phyloP scores from a whole-genome alignment of 768 basidiomycete genomes.

The Russula virescens region DNA sequence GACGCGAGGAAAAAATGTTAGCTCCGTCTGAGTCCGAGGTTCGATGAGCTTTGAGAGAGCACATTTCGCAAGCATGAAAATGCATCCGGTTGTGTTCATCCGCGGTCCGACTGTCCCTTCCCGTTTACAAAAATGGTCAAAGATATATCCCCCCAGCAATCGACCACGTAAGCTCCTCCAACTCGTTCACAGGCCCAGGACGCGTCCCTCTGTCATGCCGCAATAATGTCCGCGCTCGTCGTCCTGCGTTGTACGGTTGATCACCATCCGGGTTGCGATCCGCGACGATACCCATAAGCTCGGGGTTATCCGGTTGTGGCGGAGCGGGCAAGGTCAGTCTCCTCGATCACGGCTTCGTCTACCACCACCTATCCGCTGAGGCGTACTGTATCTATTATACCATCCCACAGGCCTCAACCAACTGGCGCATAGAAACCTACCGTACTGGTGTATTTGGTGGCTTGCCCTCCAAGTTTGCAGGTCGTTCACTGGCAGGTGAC shows the following conservation, averaged over 20 bases:
- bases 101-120: constrained; percentile 2
- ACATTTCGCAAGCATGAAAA: neutral
- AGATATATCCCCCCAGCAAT: too few relatives aligned
- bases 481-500: neutral
- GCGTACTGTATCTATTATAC: neutral
- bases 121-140: neutral
- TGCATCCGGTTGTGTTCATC: neutral
- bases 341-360: neutral
- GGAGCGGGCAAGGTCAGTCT: neutral
- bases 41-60: neutral
- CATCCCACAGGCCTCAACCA: neutral
- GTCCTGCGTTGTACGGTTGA: neutral
- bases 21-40: constrained; percentile 9
- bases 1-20: neutral
- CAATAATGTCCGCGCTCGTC: neutral
- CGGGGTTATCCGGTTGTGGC: neutral
- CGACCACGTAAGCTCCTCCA: too few relatives aligned
- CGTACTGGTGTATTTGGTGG: neutral
- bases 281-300: neutral
- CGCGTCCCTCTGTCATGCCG: too few relatives aligned
- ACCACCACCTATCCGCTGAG: neutral
- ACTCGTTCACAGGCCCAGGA: neutral
- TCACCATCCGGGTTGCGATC: neutral
- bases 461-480: too few relatives aligned
- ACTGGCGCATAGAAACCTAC: neutral